phyloP scores from a whole-genome alignment of 805 yeast species.

The Yarrowia sp. region DNA sequence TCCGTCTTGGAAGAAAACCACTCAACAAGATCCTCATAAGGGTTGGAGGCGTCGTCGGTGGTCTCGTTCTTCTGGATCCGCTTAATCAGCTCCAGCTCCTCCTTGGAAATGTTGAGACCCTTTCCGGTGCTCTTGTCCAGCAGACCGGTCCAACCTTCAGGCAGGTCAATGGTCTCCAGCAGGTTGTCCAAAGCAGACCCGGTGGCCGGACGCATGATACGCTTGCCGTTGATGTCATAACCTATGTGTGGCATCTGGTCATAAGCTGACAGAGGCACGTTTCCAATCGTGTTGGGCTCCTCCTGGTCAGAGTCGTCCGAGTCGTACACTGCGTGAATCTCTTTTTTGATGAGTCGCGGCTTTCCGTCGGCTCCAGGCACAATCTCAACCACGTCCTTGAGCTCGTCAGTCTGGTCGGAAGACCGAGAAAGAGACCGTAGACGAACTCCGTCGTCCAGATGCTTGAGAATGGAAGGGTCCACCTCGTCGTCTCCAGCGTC shows the following conservation, averaged over 20 bases:
- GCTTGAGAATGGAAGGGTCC: slow-evolving; percentile 45
- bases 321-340: slow-evolving; percentile 91
- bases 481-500: slow-evolving; percentile 38
- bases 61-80: slow-evolving; percentile 82
- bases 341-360: slow-evolving; percentile 76
- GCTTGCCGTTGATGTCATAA: slow-evolving; percentile 92
- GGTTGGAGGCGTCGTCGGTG: slow-evolving; percentile 75
- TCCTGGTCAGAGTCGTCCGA: slow-evolving; percentile 85
- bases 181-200: slow-evolving; percentile 91
- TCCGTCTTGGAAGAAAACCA: slow-evolving; percentile 89
- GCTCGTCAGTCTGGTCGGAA: slow-evolving; percentile 40
- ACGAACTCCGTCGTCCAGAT: slow-evolving; percentile 54
- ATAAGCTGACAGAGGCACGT: slow-evolving; percentile 87
- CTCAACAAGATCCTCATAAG: slow-evolving; percentile 90
- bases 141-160: slow-evolving; percentile 98
- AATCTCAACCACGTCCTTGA: slow-evolving; percentile 34
- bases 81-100: slow-evolving; percentile 83
- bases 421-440: slow-evolving; percentile 50
- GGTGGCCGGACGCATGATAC: slow-evolving; percentile 98
- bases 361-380: slow-evolving; percentile 60
- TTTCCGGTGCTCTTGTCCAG: slow-evolving; percentile 86
- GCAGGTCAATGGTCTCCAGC: slow-evolving; percentile 85
- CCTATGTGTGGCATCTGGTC: slow-evolving; percentile 98
- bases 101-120: slow-evolving; percentile 73
- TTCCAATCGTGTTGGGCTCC: slow-evolving; percentile 86